Percentiles rank a stretch among this genome's conserved stretches.
phyloP scores from a whole-genome alignment of 1,284 basidiomycete genomes.

The Takashimella tepidaria region DNA sequence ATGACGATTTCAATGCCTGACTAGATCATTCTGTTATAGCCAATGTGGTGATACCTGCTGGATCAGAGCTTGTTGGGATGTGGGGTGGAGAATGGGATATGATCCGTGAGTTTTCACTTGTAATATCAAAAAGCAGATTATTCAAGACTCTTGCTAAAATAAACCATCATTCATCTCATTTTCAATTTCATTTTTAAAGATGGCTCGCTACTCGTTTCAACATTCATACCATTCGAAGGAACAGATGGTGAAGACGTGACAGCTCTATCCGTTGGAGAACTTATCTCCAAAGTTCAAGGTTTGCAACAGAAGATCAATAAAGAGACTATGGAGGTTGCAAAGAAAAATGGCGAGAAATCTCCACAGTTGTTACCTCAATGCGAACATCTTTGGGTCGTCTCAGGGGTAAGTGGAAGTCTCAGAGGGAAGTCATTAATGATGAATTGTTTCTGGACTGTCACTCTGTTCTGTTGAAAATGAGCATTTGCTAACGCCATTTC shows the following conservation, averaged over 20 bases:
- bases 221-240: constrained; percentile 47
- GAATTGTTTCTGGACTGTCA: no score
- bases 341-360: constrained; percentile 15
- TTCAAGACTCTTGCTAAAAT: not conserved
- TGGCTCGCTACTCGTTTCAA: constrained; percentile 45
- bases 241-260: constrained; percentile 46
- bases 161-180: not conserved
- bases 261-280: constrained; percentile 45
- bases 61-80: constrained; percentile 45
- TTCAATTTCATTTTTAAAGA: constrained; percentile 13
- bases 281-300: constrained; percentile 42
- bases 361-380: constrained; percentile 33
- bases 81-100: constrained; percentile 49
- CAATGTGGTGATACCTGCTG: constrained; percentile 43
- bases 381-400: constrained; percentile 47
- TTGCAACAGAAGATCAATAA: constrained; percentile 36
- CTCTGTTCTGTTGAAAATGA: no score
- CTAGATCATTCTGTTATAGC: no score
- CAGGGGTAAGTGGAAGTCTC: constrained; percentile 36
- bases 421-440: no score
- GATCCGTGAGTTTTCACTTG: constrained; percentile 36
- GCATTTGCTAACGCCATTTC: no score
- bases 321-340: constrained; percentile 15
- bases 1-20: no score
- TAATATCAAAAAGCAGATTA: no score